Conservation (phyloP, 2,329 filamentous ascomycete species). For the Apiospora kogelbergensis region DNA sequence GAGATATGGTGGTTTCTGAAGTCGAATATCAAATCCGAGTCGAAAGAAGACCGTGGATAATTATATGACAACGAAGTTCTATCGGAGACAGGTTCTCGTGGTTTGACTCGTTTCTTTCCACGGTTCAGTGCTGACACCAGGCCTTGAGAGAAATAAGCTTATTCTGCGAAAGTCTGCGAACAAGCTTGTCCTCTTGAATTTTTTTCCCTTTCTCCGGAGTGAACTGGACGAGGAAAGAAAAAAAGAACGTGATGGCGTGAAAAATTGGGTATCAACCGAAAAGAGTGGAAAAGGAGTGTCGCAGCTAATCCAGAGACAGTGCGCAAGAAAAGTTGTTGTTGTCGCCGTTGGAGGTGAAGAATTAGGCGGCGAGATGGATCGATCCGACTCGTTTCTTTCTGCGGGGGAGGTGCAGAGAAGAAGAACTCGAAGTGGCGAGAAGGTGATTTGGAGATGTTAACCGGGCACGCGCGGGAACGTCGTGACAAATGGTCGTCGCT, state of each 20-base stretch:
- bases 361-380: neutral
- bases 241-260: constrained; percentile 10
- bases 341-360: neutral
- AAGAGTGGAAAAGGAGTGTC: constrained; percentile 7
- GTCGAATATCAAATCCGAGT: constrained; percentile 11
- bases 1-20: constrained; percentile 2
- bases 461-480: constrained; percentile 6
- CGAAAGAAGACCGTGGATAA: neutral
- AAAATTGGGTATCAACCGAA: constrained; percentile 9
- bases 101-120: neutral
- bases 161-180: constrained; percentile 8
- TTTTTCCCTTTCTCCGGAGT: neutral
- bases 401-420: neutral
- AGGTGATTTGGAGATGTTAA: neutral
- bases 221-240: constrained; percentile 5
- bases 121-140: constrained; percentile 7
- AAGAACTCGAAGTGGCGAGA: constrained; percentile 4
- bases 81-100: constrained; percentile 4
- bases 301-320: constrained; percentile 2
- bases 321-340: neutral
- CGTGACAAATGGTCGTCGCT: neutral
- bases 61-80: neutral
- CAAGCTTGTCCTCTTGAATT: neutral
- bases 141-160: neutral
- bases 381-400: neutral